Conservation (phyloP, 2,329 filamentous ascomycete genomes). For the Colletotrichum scovillei region DNA sequence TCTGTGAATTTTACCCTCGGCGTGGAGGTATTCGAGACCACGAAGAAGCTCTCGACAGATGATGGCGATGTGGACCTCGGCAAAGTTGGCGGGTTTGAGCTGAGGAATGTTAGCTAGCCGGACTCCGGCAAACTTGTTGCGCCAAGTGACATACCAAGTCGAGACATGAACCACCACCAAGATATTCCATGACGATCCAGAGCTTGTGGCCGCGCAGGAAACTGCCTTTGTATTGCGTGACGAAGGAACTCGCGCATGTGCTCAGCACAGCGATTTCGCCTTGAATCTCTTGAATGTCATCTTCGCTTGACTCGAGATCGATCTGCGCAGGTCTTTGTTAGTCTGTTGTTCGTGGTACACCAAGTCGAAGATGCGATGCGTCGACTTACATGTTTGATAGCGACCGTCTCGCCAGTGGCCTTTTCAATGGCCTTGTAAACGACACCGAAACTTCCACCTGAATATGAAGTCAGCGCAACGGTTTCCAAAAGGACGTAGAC, state of each 20-base stretch:
- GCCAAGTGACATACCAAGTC: conserved; percentile 77
- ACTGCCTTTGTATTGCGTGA: conserved; percentile 96
- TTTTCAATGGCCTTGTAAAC: conserved; percentile 98
- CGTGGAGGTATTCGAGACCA: conserved; percentile 92
- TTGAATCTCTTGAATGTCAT: conserved; percentile 98
- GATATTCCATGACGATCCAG: conserved; percentile 99
- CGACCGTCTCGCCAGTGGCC: conserved; percentile 90
- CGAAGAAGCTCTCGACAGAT: conserved; percentile 91
- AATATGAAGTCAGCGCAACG: conserved; percentile 28
- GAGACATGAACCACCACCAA: conserved; percentile 94
- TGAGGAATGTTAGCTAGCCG: conserved; percentile 54
- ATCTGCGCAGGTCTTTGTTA: conserved; percentile 68
- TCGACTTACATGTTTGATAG: conserved; percentile 88
- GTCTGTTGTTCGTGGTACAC: not conserved
- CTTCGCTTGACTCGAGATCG: conserved; percentile 97
- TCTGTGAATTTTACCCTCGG: conserved; percentile 93
- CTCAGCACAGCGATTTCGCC: conserved; percentile 96
- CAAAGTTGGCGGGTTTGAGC: conserved; percentile 91
- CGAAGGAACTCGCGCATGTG: conserved; percentile 92
- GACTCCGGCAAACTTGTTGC: conserved; percentile 35
- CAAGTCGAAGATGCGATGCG: not conserved
- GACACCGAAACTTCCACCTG: conserved; percentile 94
- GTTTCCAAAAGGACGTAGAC: not conserved
- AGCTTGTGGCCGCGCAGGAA: conserved; percentile 96
- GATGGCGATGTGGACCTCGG: conserved; percentile 91